Evolutionary conservation across 2,329 filamentous ascomycete species (phyloP).

Genomic region (Epicoccum nigrum): DNA sequence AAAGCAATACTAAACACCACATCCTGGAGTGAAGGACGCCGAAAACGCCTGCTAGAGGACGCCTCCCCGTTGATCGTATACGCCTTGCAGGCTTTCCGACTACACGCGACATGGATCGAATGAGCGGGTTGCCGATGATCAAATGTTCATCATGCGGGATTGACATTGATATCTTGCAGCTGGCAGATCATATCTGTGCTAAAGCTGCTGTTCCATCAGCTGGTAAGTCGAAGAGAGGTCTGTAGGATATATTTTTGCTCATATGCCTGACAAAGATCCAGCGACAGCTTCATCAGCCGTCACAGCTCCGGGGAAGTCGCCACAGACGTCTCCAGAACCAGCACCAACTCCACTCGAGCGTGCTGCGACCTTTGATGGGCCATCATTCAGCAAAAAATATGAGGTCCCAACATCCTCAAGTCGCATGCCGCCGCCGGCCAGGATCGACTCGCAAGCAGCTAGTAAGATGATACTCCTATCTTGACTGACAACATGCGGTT

Average conservation of each 20-base stretch:
- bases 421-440: constrained; percentile 57
- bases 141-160: constrained; percentile 49
- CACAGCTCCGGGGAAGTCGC: constrained; percentile 2
- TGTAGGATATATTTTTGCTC: background rate
- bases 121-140: constrained; percentile 46
- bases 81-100: constrained; percentile 11
- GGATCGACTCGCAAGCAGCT: constrained; percentile 63
- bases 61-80: constrained; percentile 2
- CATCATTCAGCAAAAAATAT: constrained; percentile 37
- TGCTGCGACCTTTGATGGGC: constrained; percentile 38
- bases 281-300: constrained; percentile 5
- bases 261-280: constrained; percentile 2
- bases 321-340: constrained; percentile 10
- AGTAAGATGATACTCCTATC: constrained; percentile 53
- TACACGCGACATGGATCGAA: constrained; percentile 35
- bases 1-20: constrained; percentile 24
- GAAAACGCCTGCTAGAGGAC: constrained; percentile 7
- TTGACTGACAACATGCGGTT: background rate
- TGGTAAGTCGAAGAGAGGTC: constrained; percentile 50
- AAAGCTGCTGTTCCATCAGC: constrained; percentile 42
- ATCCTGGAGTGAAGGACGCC: constrained; percentile 3
- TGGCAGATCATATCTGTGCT: constrained; percentile 83
- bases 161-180: constrained; percentile 81
- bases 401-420: constrained; percentile 38
- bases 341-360: constrained; percentile 38